Evolutionary conservation across 345 rosid genomes (phyloP).

Genomic region (Limnanthes douglasii): DNA sequence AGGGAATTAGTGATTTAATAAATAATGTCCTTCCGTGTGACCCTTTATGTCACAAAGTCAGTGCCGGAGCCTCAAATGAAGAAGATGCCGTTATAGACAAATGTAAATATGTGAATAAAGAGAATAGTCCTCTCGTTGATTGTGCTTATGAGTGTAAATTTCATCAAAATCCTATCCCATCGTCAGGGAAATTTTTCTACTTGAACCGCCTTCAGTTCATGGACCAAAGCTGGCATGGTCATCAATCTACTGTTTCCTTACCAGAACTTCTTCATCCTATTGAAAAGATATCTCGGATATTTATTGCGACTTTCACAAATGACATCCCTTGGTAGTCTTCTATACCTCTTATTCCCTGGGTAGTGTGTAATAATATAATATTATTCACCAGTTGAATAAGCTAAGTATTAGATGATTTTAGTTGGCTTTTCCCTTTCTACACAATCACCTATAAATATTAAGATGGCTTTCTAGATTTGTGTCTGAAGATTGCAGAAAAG

Average conservation of each 20-base stretch:
- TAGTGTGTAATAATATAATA: too few species aligned
- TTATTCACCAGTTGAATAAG: too few species aligned
- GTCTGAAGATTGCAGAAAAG: too few species aligned
- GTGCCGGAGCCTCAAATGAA: constrained; percentile 7
- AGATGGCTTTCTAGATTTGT: too few species aligned
- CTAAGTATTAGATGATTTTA: too few species aligned
- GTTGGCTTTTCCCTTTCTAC: not conserved
- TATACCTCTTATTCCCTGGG: too few species aligned
- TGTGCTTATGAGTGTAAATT: constrained; percentile 6
- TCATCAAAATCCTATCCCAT: constrained; percentile 7
- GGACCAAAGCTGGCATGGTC: constrained; percentile 19
- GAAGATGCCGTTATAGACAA: constrained; percentile 2
- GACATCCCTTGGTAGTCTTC: constrained; percentile 54
- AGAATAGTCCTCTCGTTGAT: constrained; percentile 8
- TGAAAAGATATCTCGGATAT: constrained; percentile 41
- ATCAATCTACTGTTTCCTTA: constrained; percentile 37
- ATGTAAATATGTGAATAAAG: constrained; percentile 7
- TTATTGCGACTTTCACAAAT: constrained; percentile 80
- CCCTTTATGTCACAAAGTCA: constrained; percentile 9
- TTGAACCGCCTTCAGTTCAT: constrained; percentile 51
- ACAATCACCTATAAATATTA: not conserved
- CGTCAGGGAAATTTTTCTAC: constrained; percentile 64
- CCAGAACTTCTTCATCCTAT: constrained; percentile 69
- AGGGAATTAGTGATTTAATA: constrained; percentile 3
- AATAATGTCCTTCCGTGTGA: constrained; percentile 9